Evolutionary conservation across 2,329 filamentous ascomycete species (phyloP).

Genomic region (Raffaelea albimanens): DNA sequence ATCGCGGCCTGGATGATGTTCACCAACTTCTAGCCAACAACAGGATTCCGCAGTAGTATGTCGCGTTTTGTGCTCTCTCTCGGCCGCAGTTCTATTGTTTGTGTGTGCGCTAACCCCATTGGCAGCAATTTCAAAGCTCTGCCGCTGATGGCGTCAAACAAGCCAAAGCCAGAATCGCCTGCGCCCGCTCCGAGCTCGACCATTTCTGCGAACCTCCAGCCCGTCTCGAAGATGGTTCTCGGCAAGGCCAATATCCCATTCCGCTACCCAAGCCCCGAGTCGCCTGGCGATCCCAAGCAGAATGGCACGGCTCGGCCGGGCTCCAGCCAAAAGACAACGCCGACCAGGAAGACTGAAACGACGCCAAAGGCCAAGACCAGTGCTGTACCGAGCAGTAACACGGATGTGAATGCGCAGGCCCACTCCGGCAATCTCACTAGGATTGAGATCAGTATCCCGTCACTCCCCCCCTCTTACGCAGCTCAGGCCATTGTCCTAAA

Average conservation of each 20-base stretch:
- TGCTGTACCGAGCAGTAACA: conserved; percentile 7
- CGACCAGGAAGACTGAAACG: conserved; percentile 17
- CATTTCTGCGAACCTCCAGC: conserved; percentile 35
- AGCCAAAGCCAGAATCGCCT: conserved; percentile 12
- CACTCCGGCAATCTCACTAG: conserved; percentile 26
- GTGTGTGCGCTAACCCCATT: neutral
- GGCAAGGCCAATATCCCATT: conserved; percentile 32
- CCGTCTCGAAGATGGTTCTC: conserved; percentile 39
- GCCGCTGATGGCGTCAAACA: conserved; percentile 21
- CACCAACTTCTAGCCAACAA: conserved; percentile 59
- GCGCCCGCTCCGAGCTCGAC: conserved; percentile 16
- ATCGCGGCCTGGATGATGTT: conserved; percentile 64
- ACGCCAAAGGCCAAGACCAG: conserved; percentile 15
- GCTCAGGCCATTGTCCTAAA: neutral
- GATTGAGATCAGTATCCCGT: conserved; percentile 39
- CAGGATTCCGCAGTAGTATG: conserved; percentile 60
- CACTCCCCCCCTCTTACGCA: conserved; percentile 4
- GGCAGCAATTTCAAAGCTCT: conserved; percentile 48
- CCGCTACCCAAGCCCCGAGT: conserved; percentile 28
- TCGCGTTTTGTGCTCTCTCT: neutral
- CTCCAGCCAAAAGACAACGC: conserved; percentile 15
- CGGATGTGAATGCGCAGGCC: conserved; percentile 18
- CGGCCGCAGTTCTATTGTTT: neutral
- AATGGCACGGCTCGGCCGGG: conserved; percentile 7
- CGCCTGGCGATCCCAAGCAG: conserved; percentile 10